These are phyloP conservation scores for Rosa lucieae DNA, from an alignment of 306 rosid species.

Conservation along the genomic window DNA sequence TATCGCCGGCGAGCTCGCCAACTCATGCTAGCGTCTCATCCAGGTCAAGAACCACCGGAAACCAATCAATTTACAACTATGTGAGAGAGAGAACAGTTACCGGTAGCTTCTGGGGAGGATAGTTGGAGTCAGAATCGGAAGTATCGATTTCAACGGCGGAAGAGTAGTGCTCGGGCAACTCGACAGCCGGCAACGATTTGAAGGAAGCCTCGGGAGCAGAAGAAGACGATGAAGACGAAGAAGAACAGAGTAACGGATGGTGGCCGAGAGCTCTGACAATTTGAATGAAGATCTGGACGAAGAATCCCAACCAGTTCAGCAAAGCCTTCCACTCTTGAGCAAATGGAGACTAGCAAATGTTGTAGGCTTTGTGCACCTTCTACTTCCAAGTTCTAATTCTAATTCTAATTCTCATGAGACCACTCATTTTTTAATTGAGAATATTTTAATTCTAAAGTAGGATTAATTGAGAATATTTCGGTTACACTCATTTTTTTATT, in stretches of 20 bases:
- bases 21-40: constrained; percentile 92
- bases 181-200: constrained; percentile 76
- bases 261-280: constrained; percentile 77
- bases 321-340: constrained; percentile 70
- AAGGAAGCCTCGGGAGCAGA: constrained; percentile 49
- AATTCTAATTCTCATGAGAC: no score
- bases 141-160: constrained; percentile 54
- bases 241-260: constrained; percentile 74
- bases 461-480: no score
- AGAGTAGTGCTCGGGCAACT: constrained; percentile 52
- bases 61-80: neutral
- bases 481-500: no score
- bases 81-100: constrained; percentile 28
- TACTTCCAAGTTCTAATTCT: no score
- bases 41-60: constrained; percentile 90
- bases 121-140: constrained; percentile 32
- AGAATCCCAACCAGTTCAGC: constrained; percentile 74
- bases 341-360: no score
- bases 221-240: constrained; percentile 43
- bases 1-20: constrained; percentile 67
- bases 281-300: constrained; percentile 87
- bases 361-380: no score
- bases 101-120: constrained; percentile 49
- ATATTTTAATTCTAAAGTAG: no score
- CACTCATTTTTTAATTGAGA: no score